A percentile compares a stretch with the other conserved stretches of the same genome.
Evolutionary conservation across 1,284 basidiomycete species (phyloP).

Genomic region (Chalciporus sp.): DNA sequence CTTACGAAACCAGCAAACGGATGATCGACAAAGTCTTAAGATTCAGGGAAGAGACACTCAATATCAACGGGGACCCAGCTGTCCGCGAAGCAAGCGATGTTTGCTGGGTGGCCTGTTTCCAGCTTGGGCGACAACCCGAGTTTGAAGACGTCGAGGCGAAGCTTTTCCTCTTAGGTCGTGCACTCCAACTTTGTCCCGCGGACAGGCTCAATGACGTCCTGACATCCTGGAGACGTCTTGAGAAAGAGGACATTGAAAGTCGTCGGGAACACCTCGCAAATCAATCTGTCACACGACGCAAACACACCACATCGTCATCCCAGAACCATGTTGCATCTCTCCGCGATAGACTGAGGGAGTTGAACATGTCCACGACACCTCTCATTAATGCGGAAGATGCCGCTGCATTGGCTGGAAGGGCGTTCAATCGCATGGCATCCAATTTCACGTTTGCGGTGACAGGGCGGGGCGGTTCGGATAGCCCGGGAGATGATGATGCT

Average conservation of each 20-base stretch:
- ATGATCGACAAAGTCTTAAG: slow-evolving; percentile 70
- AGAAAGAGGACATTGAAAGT: slow-evolving; percentile 59
- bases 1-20: slow-evolving; percentile 68
- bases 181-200: slow-evolving; percentile 85
- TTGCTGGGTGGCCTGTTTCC: slow-evolving; percentile 86
- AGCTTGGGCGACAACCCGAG: slow-evolving; percentile 80
- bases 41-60: slow-evolving; percentile 41
- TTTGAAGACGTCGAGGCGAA: slow-evolving; percentile 71
- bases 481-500: slow-evolving; percentile 45
- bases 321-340: slow-evolving; percentile 48
- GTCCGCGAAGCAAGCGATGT: slow-evolving; percentile 71
- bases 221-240: slow-evolving; percentile 68
- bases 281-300: slow-evolving; percentile 25
- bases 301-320: slow-evolving; percentile 23
- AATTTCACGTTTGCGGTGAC: slow-evolving; percentile 68
- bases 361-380: slow-evolving; percentile 66
- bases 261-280: slow-evolving; percentile 46
- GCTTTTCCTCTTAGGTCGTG: slow-evolving; percentile 74
- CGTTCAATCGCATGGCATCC: slow-evolving; percentile 76
- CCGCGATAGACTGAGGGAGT: slow-evolving; percentile 57
- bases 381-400: slow-evolving; percentile 70
- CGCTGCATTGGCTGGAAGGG: slow-evolving; percentile 70
- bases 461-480: slow-evolving; percentile 49
- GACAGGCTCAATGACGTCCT: slow-evolving; percentile 78
- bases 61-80: slow-evolving; percentile 45